A percentile compares a stretch with the other conserved stretches of the same genome.
These are phyloP conservation scores for Aspergillus alliaceus DNA, from an alignment of 2,329 filamentous ascomycete species.

Conservation along the genomic window DNA sequence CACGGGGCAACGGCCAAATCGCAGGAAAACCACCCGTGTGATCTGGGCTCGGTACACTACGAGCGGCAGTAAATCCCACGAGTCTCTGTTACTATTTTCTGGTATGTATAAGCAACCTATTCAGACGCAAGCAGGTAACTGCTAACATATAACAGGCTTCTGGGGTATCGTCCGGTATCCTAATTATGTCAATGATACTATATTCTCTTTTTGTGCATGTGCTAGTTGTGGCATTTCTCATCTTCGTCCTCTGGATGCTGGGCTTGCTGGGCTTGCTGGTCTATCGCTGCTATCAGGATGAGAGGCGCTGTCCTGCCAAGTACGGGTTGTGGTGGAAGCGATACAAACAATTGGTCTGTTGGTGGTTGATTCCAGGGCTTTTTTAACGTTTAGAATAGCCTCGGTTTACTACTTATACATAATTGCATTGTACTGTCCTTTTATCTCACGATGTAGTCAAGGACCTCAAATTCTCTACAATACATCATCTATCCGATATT, in stretches of 20 bases:
- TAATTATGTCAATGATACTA: constrained; percentile 44
- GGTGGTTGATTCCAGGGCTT: constrained; percentile 44
- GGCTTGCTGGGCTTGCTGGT: too few relatives aligned
- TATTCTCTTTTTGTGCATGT: constrained; percentile 44
- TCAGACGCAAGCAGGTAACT: too few relatives aligned
- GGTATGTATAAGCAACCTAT: constrained; percentile 24
- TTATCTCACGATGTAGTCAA: too few relatives aligned
- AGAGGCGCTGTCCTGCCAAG: constrained; percentile 46
- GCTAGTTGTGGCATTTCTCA: constrained; percentile 39
- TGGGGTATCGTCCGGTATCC: constrained; percentile 45
- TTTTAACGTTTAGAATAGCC: too few relatives aligned
- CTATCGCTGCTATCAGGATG: constrained; percentile 49
- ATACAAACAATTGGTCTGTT: constrained; percentile 45
- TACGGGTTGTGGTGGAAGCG: constrained; percentile 48
- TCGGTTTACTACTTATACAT: too few relatives aligned
- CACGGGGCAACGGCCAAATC: background rate
- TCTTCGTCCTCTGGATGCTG: too few relatives aligned
- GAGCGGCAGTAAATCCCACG: constrained; percentile 40
- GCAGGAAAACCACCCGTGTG: background rate
- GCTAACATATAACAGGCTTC: too few relatives aligned
- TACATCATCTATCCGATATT: too few relatives aligned
- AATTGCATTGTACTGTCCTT: too few relatives aligned
- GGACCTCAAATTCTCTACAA: too few relatives aligned
- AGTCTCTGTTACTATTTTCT: constrained; percentile 41
- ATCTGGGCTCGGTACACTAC: constrained; percentile 5